These are phyloP conservation scores for Ophiosphaerella narmari DNA, from an alignment of 2,329 filamentous ascomycete genomes.

Conservation along the genomic window DNA sequence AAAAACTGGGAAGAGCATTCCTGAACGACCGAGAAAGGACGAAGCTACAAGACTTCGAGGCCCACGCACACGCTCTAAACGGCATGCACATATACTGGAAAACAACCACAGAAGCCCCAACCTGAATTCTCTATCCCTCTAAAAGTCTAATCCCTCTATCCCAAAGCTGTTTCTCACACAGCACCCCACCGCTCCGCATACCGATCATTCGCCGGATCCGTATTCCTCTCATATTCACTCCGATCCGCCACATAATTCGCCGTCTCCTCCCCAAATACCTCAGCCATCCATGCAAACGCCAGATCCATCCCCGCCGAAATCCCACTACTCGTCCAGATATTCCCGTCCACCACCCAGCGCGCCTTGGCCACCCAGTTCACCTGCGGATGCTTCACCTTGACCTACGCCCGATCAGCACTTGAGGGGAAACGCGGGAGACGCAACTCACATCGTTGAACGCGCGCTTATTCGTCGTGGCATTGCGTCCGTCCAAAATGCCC, in stretches of 20 bases:
- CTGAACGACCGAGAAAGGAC: conserved; percentile 16
- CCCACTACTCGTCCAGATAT: conserved; percentile 69
- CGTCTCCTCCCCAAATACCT: conserved; percentile 58
- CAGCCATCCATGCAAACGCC: conserved; percentile 61
- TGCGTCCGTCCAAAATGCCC: conserved; percentile 63
- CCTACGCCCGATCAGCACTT: conserved; percentile 21
- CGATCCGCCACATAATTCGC: conserved; percentile 55
- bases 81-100: conserved; percentile 38
- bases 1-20: conserved; percentile 33
- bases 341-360: conserved; percentile 68
- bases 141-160: too few relatives aligned
- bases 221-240: conserved; percentile 64
- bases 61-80: conserved; percentile 37
- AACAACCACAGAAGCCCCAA: background rate
- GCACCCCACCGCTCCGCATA: conserved; percentile 53
- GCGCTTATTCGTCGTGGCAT: conserved; percentile 70
- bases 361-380: conserved; percentile 66
- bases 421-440: background rate
- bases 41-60: conserved; percentile 33
- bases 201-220: conserved; percentile 57
- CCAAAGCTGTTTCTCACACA: too few relatives aligned
- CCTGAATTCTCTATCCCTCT: background rate
- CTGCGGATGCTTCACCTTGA: conserved; percentile 53
- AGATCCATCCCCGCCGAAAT: conserved; percentile 67
- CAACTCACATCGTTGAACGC: conserved; percentile 50